phyloP scores from a whole-genome alignment of 2,329 filamentous ascomycete genomes.

The Talaromyces islandicus region DNA sequence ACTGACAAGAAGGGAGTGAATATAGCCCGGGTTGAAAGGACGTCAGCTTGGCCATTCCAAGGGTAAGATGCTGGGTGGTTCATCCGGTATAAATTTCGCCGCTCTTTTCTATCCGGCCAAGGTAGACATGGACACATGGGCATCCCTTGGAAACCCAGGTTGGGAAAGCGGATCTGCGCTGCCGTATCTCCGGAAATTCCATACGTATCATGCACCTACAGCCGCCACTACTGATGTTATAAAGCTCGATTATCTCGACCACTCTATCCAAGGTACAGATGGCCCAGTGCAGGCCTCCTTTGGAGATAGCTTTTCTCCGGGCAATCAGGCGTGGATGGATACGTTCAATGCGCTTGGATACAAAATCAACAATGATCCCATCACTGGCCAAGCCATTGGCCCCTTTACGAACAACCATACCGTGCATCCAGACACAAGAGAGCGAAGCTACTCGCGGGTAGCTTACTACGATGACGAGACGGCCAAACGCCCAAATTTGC shows the following conservation, averaged over 20 bases:
- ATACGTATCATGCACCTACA: conserved; percentile 1
- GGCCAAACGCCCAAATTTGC: conserved; percentile 37
- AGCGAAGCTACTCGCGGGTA: conserved; percentile 36
- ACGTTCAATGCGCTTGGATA: conserved; percentile 8
- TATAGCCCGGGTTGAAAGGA: conserved; percentile 13
- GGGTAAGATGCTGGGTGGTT: conserved; percentile 15
- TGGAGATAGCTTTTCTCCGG: conserved; percentile 3
- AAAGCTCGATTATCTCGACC: conserved; percentile 1
- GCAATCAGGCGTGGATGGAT: conserved; percentile 11
- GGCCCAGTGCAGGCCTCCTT: conserved; percentile 11
- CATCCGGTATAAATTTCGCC: conserved; percentile 12
- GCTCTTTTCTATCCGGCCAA: conserved; percentile 18
- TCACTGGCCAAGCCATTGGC: conserved; percentile 33
- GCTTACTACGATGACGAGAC: conserved; percentile 32
- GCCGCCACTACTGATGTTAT: conserved; percentile 1
- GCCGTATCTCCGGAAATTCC: conserved; percentile 8
- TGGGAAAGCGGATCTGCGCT: conserved; percentile 10
- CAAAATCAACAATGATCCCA: conserved; percentile 19
- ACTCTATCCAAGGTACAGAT: conserved; percentile 2
- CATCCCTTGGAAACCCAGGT: conserved; percentile 24
- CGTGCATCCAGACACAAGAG: conserved; percentile 23
- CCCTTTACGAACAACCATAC: conserved; percentile 32
- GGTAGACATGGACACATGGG: conserved; percentile 33
- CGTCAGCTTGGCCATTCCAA: conserved; percentile 11
- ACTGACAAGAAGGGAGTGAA: neutral